Conservation (phyloP, 2,329 filamentous ascomycete species). For the Xylogone sp. region DNA sequence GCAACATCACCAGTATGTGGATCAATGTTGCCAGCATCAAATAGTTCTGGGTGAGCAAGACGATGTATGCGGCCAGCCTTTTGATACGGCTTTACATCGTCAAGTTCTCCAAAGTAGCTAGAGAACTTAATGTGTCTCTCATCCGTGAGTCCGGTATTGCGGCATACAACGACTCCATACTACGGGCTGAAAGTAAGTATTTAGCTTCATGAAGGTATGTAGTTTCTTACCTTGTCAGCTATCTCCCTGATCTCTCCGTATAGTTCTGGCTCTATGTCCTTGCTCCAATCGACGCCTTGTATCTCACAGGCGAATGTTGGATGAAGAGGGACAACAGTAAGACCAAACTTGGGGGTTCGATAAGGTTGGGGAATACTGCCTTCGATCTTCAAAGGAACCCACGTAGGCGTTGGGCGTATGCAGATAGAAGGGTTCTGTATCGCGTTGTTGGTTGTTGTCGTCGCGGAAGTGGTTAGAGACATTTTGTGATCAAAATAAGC, state of each 20-base stretch:
- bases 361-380: neutral
- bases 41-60: slow-evolving; percentile 44
- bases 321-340: slow-evolving; percentile 24
- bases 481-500: neutral
- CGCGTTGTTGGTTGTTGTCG: neutral
- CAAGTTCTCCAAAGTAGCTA: slow-evolving; percentile 46
- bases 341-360: neutral
- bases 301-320: slow-evolving; percentile 33
- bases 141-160: slow-evolving; percentile 45
- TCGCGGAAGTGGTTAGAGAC: neutral
- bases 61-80: slow-evolving; percentile 41
- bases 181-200: slow-evolving; percentile 15
- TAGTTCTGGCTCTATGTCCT: neutral
- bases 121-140: slow-evolving; percentile 45
- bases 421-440: neutral
- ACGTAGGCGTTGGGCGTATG: neutral
- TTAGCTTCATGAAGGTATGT: neutral
- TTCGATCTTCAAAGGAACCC: neutral
- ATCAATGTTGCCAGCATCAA: slow-evolving; percentile 52
- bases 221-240: neutral
- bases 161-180: slow-evolving; percentile 50
- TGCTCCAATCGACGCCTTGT: slow-evolving; percentile 25
- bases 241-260: neutral
- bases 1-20: slow-evolving; percentile 31
- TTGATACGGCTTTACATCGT: slow-evolving; percentile 47